phyloP scores from a whole-genome alignment of 176 grass and related monocot genomes.

The Stipa capillata region DNA sequence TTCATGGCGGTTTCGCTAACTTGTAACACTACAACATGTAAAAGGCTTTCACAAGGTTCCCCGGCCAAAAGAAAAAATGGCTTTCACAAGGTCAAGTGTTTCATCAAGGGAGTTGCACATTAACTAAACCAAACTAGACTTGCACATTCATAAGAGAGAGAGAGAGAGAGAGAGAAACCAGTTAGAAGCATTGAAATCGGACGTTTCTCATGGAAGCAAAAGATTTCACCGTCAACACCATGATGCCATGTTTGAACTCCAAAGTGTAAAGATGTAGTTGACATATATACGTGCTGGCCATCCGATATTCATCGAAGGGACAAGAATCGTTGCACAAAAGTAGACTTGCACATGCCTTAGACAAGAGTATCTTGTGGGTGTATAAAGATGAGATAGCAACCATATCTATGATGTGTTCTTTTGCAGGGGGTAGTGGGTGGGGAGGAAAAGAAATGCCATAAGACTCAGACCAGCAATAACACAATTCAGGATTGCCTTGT shows the following conservation, averaged over 20 bases:
- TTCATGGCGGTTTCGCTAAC: background rate
- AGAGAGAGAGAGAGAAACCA: background rate
- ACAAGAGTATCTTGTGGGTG: conserved; percentile 37
- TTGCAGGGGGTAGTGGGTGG: conserved; percentile 28
- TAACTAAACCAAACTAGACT: background rate
- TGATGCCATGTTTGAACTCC: background rate
- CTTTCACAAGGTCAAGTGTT: too few species aligned
- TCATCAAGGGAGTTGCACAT: too few species aligned
- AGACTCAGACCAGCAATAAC: conserved; percentile 22
- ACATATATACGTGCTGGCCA: background rate
- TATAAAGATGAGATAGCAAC: conserved; percentile 44
- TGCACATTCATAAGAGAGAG: too few species aligned
- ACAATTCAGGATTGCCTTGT: conserved; percentile 21
- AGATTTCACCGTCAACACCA: background rate
- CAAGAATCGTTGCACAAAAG: conserved; percentile 6
- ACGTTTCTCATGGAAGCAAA: background rate
- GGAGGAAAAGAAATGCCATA: conserved; percentile 21
- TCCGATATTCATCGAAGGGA: conserved; percentile 13
- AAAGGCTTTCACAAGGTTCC: background rate
- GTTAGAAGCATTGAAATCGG: background rate
- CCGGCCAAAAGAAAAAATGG: too few species aligned
- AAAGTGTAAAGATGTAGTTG: background rate
- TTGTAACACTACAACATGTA: background rate
- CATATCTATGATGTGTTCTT: conserved; percentile 33
- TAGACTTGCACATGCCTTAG: conserved; percentile 6